phyloP scores from a whole-genome alignment of 208 protist genomes.

The Trypanosoma congolense region DNA sequence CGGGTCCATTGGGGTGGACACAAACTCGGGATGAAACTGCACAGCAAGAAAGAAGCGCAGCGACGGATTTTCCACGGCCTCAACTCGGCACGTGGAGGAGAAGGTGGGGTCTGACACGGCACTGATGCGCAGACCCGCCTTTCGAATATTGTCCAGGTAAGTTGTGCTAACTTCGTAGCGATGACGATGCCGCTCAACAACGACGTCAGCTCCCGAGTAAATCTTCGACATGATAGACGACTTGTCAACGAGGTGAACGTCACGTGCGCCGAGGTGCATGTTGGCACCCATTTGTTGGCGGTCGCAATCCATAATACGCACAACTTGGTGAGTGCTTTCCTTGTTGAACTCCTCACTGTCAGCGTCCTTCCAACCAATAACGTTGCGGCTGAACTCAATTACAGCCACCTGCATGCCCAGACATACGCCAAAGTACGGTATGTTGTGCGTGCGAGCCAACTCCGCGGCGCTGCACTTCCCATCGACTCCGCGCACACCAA shows the following conservation, averaged over 20 bases:
- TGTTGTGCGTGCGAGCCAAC: slow-evolving; percentile 94
- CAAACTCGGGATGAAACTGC: slow-evolving; percentile 99
- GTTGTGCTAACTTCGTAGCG: slow-evolving; percentile 97
- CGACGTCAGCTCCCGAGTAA: slow-evolving; percentile 74
- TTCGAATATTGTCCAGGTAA: slow-evolving; percentile 87
- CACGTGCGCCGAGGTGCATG: slow-evolving; percentile 97
- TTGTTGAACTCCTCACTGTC: slow-evolving; percentile 95
- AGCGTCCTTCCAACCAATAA: slow-evolving; percentile 89
- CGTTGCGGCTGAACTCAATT: slow-evolving; percentile 93
- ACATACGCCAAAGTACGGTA: slow-evolving; percentile 98
- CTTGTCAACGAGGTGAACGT: slow-evolving; percentile 69
- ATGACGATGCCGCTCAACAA: slow-evolving; percentile 97
- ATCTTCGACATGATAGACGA: slow-evolving; percentile 64
- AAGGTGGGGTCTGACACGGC: slow-evolving; percentile 75
- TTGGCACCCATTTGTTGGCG: slow-evolving; percentile 95
- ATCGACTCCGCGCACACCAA: slow-evolving; percentile 96
- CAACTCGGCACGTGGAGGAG: slow-evolving; percentile 88
- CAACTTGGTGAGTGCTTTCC: slow-evolving; percentile 80
- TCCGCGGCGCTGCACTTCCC: slow-evolving; percentile 95
- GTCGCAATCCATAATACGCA: slow-evolving; percentile 97
- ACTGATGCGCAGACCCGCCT: slow-evolving; percentile 89
- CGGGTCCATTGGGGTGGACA: slow-evolving; percentile 91
- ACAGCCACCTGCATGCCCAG: slow-evolving; percentile 98
- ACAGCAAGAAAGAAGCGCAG: slow-evolving; percentile 92
- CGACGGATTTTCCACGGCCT: slow-evolving; percentile 80